Percentiles rank a stretch among this genome's conserved stretches.
phyloP scores from a whole-genome alignment of 257 asterid species.

The Plantago elongata region DNA sequence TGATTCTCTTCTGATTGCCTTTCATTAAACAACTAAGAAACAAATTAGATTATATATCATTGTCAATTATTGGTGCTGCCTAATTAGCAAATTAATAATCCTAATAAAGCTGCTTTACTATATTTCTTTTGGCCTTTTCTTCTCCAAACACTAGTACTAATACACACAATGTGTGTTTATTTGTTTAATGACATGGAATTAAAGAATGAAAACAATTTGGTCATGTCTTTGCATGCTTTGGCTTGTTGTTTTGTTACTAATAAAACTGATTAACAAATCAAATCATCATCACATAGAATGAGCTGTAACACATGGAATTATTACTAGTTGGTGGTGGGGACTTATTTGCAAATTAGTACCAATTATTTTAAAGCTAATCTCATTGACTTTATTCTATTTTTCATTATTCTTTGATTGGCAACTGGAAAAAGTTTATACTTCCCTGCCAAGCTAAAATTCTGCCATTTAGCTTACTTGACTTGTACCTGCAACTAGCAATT shows the following conservation, averaged over 20 bases:
- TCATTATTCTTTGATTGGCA: slow-evolving; percentile 19
- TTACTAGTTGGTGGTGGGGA: slow-evolving; percentile 16
- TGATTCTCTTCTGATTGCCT: background rate
- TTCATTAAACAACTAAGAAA: background rate
- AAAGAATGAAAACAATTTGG: background rate
- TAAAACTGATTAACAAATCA: slow-evolving; percentile 14
- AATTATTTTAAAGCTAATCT: no score
- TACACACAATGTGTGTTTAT: no score
- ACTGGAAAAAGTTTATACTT: slow-evolving; percentile 17
- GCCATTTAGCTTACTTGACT: no score
- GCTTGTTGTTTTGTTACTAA: background rate
- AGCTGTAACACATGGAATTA: slow-evolving; percentile 37
- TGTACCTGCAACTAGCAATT: background rate
- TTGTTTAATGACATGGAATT: background rate
- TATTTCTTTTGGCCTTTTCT: background rate
- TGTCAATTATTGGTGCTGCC: slow-evolving; percentile 31
- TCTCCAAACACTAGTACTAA: no score
- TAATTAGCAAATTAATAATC: background rate
- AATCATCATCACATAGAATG: slow-evolving; percentile 15
- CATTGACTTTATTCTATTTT: background rate
- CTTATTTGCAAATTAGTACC: background rate
- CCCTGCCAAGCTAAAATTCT: slow-evolving; percentile 4
- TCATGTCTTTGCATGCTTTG: background rate
- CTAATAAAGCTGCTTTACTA: background rate
- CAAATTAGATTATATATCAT: slow-evolving; percentile 17